phyloP scores from a whole-genome alignment of 2,329 filamentous ascomycete species.

The Botrytis sinoallii region DNA sequence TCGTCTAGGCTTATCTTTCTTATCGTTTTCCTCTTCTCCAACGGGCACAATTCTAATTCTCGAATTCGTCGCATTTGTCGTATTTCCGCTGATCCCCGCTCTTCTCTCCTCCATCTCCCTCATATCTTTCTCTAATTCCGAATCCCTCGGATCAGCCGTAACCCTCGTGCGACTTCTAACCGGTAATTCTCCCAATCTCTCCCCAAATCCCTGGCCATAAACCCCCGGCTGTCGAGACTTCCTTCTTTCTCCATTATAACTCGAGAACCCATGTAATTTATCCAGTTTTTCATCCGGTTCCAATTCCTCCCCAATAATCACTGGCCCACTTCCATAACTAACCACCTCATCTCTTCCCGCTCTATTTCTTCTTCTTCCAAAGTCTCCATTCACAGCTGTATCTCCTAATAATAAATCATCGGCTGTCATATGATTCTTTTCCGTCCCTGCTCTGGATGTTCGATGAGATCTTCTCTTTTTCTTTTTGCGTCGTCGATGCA shows the following conservation, averaged over 20 bases:
- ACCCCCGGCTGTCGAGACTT: neutral
- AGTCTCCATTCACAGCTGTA: slow-evolving; percentile 3
- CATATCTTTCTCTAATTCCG: slow-evolving; percentile 2
- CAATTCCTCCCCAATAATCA: slow-evolving; percentile 5
- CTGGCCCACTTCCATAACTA: slow-evolving; percentile 13
- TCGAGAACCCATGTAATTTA: neutral
- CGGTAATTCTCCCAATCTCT: neutral
- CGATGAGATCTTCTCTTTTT: slow-evolving; percentile 19
- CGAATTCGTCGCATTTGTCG: neutral
- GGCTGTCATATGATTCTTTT: slow-evolving; percentile 10
- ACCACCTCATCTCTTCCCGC: slow-evolving; percentile 15
- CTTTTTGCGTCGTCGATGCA: slow-evolving; percentile 11
- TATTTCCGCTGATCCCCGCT: slow-evolving; percentile 5
- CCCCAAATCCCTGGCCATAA: neutral
- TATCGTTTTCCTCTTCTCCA: neutral
- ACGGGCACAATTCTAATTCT: slow-evolving; percentile 10
- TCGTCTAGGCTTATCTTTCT: neutral
- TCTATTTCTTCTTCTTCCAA: neutral
- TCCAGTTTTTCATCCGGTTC: slow-evolving; percentile 14
- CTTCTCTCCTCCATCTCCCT: slow-evolving; percentile 15
- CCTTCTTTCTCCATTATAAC: slow-evolving; percentile 10
- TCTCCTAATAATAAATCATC: slow-evolving; percentile 18
- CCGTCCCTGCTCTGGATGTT: slow-evolving; percentile 5
- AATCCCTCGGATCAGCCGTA: neutral
- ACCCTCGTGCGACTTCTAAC: slow-evolving; percentile 2